Conservation (phyloP, 2,329 filamentous ascomycete genomes). For the Aspergillus sp. region DNA sequence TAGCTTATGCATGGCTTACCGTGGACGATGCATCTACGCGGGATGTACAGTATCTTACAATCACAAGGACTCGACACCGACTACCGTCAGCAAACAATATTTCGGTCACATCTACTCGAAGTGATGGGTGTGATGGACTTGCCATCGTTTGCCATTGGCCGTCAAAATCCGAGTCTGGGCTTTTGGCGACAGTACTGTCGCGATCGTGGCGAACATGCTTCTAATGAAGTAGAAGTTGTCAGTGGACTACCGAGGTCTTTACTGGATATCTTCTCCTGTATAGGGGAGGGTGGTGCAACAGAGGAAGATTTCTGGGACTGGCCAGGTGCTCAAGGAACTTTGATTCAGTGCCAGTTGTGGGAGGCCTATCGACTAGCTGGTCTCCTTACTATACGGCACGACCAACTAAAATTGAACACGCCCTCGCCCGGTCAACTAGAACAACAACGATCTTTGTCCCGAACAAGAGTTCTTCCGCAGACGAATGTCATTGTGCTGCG, state of each 20-base stretch:
- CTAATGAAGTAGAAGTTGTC: slow-evolving; percentile 24
- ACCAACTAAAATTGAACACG: background rate
- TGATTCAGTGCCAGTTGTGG: slow-evolving; percentile 30
- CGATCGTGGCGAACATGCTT: background rate
- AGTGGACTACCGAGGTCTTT: slow-evolving; percentile 29
- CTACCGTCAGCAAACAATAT: slow-evolving; percentile 4
- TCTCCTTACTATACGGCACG: slow-evolving; percentile 22
- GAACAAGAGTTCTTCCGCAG: slow-evolving; percentile 10
- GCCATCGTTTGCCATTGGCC: slow-evolving; percentile 25
- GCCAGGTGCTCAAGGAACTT: slow-evolving; percentile 25
- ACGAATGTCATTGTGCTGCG: slow-evolving; percentile 20
- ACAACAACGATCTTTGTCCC: background rate
- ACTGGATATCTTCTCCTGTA: slow-evolving; percentile 27
- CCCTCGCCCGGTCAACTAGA: background rate
- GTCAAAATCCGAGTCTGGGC: slow-evolving; percentile 23
- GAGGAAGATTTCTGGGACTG: slow-evolving; percentile 32
- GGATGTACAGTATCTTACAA: slow-evolving; percentile 32
- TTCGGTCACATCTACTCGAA: slow-evolving; percentile 27
- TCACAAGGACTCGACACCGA: slow-evolving; percentile 12
- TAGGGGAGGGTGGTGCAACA: slow-evolving; percentile 20
- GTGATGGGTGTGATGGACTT: slow-evolving; percentile 36
- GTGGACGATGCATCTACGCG: slow-evolving; percentile 33
- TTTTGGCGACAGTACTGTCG: slow-evolving; percentile 31
- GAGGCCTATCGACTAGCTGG: slow-evolving; percentile 29
- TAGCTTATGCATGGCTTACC: slow-evolving; percentile 30